Base-by-base conservation (phyloP, 805 yeast genomes). In the Barnettozyma vustinii region DNA sequence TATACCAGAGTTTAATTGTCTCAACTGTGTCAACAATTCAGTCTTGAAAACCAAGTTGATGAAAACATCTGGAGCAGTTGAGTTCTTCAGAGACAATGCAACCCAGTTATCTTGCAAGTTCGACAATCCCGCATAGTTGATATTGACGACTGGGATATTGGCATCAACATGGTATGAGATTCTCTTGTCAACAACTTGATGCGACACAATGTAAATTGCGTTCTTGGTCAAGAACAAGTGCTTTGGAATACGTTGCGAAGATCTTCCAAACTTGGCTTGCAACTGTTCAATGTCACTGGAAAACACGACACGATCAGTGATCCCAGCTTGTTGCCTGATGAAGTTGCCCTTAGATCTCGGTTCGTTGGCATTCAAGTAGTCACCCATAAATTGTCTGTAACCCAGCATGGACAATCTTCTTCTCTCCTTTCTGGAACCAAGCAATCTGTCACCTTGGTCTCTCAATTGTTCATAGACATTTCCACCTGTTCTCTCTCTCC, bases 91-190 rank as follows among this genome's bases (percentile, higher is more conserved):
- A 2, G 74, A 68, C 9, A 71, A 52, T 1, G 96, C 95, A 32
- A 91, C 64, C 99, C 99, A 94, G 60, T 91, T 94, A 67, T 94
- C 99, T 56, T 91, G 94, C 48, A 81, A 72, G 42, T 75, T 79
- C 0, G 97, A 86, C 56, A 94, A 60, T 4, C 83, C 82, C 15
- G 88, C 77, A 50, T 78, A 77, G 21, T 70, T 73, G 46, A 94
- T 83, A 4, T 76, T 70, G 10, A 72, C 64, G 2, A 88, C 71
- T 9, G 87, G 78, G 42, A 89, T 74, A 2, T 79, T 67, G 48
- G 76, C 73, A 59, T 94, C 98, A 44, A 76, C 75, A 10, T 72
- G 73, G 54, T 87, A 81, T 5, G 72, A 62, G 36, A 80, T 70
- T 47, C 83, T 80, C 45, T 77, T 73, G 40, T 87, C 86, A 42